A percentile compares a stretch with the other conserved stretches of the same genome.
These are phyloP conservation scores for Rhexocercosporidium sp. DNA, from an alignment of 2,329 filamentous ascomycete species.

Conservation along the genomic window DNA sequence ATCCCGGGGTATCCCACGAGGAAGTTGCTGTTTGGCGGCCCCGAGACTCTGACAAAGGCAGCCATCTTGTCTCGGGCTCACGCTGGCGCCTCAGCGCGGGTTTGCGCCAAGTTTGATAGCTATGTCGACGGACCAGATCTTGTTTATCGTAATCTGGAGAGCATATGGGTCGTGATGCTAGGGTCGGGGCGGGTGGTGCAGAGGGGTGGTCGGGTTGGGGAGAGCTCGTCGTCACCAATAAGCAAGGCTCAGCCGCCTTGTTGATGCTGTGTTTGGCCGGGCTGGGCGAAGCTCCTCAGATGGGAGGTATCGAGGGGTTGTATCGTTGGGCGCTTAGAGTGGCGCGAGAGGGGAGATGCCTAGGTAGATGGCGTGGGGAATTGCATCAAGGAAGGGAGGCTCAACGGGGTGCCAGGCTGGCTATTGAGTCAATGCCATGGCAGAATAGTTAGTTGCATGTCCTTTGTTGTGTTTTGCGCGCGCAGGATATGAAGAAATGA, in stretches of 20 bases:
- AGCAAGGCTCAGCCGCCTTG: slow-evolving; percentile 37
- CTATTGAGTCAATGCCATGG: slow-evolving; percentile 1
- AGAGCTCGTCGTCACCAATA: slow-evolving; percentile 34
- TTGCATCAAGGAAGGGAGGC: slow-evolving; percentile 6
- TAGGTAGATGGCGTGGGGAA: neutral
- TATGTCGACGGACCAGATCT: slow-evolving; percentile 33
- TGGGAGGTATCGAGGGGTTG: neutral
- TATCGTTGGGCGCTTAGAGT: neutral
- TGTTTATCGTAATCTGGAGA: slow-evolving; percentile 23
- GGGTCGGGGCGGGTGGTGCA: neutral
- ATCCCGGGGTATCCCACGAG: slow-evolving; percentile 97
- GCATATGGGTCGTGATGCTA: slow-evolving; percentile 27
- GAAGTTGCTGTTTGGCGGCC: slow-evolving; percentile 95
- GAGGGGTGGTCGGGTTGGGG: slow-evolving; percentile 10
- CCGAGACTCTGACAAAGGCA: slow-evolving; percentile 93
- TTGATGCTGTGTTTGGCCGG: slow-evolving; percentile 15
- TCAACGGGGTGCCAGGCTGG: neutral
- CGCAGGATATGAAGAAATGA: slow-evolving; percentile 1
- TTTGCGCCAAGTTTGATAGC: slow-evolving; percentile 36
- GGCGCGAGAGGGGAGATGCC: neutral
- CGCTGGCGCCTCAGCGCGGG: slow-evolving; percentile 38
- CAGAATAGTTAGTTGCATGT: neutral
- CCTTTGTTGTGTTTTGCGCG: slow-evolving; percentile 14
- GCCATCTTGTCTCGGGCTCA: slow-evolving; percentile 57
- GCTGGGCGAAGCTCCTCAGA: neutral